Conservation (phyloP, 495 filamentous ascomycete genomes). For the Xylaria grammica region DNA sequence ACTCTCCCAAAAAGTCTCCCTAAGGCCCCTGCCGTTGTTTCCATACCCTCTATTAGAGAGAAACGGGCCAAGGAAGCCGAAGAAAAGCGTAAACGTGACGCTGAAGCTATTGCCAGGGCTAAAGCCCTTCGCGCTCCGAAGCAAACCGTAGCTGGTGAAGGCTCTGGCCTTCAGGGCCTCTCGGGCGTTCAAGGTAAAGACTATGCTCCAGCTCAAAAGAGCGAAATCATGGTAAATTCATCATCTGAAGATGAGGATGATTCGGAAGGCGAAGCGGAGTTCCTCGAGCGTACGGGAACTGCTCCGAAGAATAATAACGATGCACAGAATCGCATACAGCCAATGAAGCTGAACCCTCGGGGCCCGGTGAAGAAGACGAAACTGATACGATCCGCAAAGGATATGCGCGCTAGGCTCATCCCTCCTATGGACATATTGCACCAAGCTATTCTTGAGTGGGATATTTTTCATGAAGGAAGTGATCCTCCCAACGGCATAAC, state of each 20-base stretch:
- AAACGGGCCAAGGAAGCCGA: slow-evolving; percentile 74
- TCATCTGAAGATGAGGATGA: slow-evolving; percentile 75
- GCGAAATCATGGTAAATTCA: slow-evolving; percentile 91
- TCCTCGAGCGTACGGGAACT: slow-evolving; percentile 45
- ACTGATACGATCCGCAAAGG: slow-evolving; percentile 77
- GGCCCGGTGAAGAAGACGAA: slow-evolving; percentile 82
- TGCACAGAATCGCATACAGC: slow-evolving; percentile 38
- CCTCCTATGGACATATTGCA: slow-evolving; percentile 88
- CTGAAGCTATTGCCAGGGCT: slow-evolving; percentile 67
- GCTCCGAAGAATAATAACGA: slow-evolving; percentile 26
- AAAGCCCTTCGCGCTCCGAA: slow-evolving; percentile 63
- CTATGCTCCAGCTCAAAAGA: slow-evolving; percentile 63
- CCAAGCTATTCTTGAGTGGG: slow-evolving; percentile 85
- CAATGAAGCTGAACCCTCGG: slow-evolving; percentile 59
- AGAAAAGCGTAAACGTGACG: slow-evolving; percentile 73
- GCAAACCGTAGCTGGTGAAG: slow-evolving; percentile 69
- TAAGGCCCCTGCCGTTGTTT: slow-evolving; percentile 40
- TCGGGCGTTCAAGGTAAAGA: slow-evolving; percentile 80
- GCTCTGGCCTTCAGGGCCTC: slow-evolving; percentile 76
- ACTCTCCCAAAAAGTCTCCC: slow-evolving; percentile 36
- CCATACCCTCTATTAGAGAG: slow-evolving; percentile 62
- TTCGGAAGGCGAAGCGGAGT: slow-evolving; percentile 61
- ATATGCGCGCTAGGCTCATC: slow-evolving; percentile 90
- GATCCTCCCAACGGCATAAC: slow-evolving; percentile 77
- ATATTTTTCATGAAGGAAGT: slow-evolving; percentile 86